Percentiles rank a stretch among this genome's conserved stretches.
Conservation (phyloP, 2,329 filamentous ascomycete genomes). For the Neofusicoccum kwambonambiense region DNA sequence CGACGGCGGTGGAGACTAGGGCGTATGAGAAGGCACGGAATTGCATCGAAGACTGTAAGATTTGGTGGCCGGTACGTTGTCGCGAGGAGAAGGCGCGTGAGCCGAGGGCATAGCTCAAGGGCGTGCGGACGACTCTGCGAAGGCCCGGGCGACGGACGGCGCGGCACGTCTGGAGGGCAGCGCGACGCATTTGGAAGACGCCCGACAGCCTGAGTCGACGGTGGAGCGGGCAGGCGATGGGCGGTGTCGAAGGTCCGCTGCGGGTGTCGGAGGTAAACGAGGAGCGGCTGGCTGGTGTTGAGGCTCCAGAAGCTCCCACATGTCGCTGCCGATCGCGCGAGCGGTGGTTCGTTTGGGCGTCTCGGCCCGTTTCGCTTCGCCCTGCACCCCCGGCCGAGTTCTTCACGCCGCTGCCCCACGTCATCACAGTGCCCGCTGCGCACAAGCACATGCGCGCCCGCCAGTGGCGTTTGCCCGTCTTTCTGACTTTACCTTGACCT, state of each 20-base stretch:
- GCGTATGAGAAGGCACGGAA: conserved; percentile 66
- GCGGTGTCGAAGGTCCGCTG: not conserved
- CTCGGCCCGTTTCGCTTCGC: conserved; percentile 5
- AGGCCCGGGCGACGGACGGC: conserved; percentile 64
- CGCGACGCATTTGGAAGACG: conserved; percentile 66
- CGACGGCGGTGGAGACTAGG: conserved; percentile 65
- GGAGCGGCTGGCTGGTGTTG: conserved; percentile 12
- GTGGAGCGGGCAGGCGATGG: not conserved
- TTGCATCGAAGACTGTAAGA: conserved; percentile 72
- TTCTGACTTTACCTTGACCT: not conserved
- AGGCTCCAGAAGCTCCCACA: not conserved
- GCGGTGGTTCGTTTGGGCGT: not conserved
- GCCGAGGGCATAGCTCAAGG: conserved; percentile 45
- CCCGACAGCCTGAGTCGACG: conserved; percentile 8
- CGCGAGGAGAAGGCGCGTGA: conserved; percentile 45
- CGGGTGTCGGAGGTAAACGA: conserved; percentile 8
- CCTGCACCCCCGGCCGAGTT: not conserved
- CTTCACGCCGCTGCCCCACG: conserved; percentile 6
- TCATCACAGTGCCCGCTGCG: conserved; percentile 2
- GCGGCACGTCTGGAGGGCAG: conserved; percentile 65
- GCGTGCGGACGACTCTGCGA: conserved; percentile 53
- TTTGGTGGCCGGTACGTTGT: conserved; percentile 35
- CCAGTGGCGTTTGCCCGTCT: not conserved
- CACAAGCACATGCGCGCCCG: not conserved
- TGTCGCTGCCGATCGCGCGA: not conserved